Evolutionary conservation across 202 grass and related monocot species (phyloP).

Genomic region (Bolboschoenoplectus hybrid): DNA sequence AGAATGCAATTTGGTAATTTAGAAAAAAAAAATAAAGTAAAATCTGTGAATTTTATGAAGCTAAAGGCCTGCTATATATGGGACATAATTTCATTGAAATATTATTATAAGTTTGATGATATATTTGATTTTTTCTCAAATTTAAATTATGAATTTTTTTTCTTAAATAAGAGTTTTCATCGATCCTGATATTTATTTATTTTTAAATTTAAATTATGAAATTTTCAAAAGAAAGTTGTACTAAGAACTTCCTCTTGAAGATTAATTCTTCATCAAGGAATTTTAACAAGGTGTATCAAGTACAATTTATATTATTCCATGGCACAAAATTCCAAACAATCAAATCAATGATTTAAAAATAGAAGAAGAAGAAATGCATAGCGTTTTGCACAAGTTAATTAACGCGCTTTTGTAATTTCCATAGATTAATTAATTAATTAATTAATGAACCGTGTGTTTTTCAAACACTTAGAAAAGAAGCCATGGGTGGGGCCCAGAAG

Average conservation of each 20-base stretch:
- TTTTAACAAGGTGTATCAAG: not conserved
- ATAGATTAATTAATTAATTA: too few relatives aligned
- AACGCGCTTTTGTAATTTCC: too few relatives aligned
- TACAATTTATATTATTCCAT: not conserved
- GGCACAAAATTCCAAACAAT: not conserved
- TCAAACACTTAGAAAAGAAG: not conserved
- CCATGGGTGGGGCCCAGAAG: not conserved
- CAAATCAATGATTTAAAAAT: not conserved
- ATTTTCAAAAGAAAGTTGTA: not conserved
- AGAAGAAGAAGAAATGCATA: slow-evolving; percentile 8
- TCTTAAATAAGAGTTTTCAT: too few relatives aligned
- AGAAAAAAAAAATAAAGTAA: not conserved
- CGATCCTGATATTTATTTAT: too few relatives aligned
- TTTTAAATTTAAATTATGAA: not conserved
- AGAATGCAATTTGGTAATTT: not conserved
- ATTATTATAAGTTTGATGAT: not conserved
- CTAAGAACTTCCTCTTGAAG: not conserved
- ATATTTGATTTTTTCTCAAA: not conserved
- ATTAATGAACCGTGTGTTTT: not conserved
- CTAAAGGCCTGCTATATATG: too few relatives aligned
- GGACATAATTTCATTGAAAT: not conserved
- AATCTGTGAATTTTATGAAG: too few relatives aligned
- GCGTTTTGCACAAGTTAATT: not conserved
- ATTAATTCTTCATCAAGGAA: not conserved
- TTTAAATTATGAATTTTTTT: too few relatives aligned